phyloP scores from a whole-genome alignment of 78 protist species.

The Trichosphaerium sp. region DNA sequence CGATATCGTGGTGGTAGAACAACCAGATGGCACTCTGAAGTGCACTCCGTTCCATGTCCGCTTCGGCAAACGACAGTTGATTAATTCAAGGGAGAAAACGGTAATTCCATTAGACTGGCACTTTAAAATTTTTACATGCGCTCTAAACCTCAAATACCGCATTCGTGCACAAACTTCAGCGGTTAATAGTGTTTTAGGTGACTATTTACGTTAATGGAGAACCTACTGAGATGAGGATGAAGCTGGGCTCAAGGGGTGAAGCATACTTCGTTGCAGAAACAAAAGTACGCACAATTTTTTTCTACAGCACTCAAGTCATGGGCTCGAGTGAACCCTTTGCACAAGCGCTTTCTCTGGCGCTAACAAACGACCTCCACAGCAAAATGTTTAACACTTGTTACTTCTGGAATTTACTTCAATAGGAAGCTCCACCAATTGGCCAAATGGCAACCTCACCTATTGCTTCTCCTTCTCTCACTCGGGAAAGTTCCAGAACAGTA shows the following conservation, averaged over 20 bases:
- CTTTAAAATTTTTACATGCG: too few relatives aligned
- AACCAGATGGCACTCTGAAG: conserved; percentile 56
- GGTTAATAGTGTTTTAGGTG: conserved; percentile 1
- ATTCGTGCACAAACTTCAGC: background rate
- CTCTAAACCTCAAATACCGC: too few relatives aligned
- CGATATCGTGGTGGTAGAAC: conserved; percentile 67
- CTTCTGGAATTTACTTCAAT: too few relatives aligned
- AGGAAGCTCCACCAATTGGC: too few relatives aligned
- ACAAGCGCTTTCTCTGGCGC: too few relatives aligned
- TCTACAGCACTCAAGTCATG: too few relatives aligned
- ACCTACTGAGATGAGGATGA: conserved; percentile 52
- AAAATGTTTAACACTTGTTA: too few relatives aligned
- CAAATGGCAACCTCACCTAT: conserved; percentile 49
- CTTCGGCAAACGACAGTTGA: conserved; percentile 73
- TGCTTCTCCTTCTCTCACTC: conserved; percentile 50
- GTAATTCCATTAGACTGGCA: conserved; percentile 27
- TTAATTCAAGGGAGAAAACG: conserved; percentile 45
- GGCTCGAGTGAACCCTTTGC: too few relatives aligned
- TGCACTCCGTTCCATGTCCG: conserved; percentile 85
- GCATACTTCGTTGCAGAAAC: conserved; percentile 66
- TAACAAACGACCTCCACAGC: too few relatives aligned
- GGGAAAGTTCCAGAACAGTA: too few relatives aligned
- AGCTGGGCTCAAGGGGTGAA: conserved; percentile 77
- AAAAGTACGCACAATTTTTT: background rate
- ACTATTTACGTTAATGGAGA: conserved; percentile 48